Percentiles rank a stretch among this genome's conserved stretches.
phyloP scores from a whole-genome alignment of 179 eudicot genomes.

The Kewa caespitosa region DNA sequence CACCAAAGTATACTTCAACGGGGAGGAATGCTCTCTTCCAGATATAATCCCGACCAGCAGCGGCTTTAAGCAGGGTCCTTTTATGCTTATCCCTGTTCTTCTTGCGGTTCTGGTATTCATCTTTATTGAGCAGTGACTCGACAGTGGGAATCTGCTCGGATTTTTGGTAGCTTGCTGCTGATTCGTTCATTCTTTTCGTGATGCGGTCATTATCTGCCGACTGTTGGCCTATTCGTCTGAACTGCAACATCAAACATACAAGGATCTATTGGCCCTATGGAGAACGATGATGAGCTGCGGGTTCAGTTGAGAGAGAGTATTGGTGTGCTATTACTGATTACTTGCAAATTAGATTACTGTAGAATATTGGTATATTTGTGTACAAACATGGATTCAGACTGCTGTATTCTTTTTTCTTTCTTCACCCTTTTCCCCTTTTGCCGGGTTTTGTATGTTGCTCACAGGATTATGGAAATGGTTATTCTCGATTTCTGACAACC shows the following conservation, averaged over 20 bases:
- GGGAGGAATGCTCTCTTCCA: conserved; percentile 84
- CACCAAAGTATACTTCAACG: conserved; percentile 71
- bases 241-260: conserved; percentile 15
- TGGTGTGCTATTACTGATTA: conserved; percentile 17
- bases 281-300: conserved; percentile 22
- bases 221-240: conserved; percentile 23
- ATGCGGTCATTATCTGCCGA: conserved; percentile 26
- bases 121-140: conserved; percentile 28
- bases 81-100: conserved; percentile 26
- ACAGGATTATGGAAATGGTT: background rate
- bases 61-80: conserved; percentile 21
- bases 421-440: too few species aligned
- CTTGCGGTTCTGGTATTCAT: conserved; percentile 34
- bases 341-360: conserved; percentile 22
- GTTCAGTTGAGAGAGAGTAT: conserved; percentile 17
- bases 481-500: conserved; percentile 14
- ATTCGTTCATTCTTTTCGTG: conserved; percentile 50
- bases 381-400: conserved; percentile 25
- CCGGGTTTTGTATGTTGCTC: background rate
- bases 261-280: background rate
- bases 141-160: conserved; percentile 8
- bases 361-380: conserved; percentile 25
- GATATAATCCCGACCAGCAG: conserved; percentile 45
- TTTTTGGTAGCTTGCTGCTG: conserved; percentile 28
- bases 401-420: background rate